Evolutionary conservation across 2,329 filamentous ascomycete species (phyloP), one percentile per base, ranked within the genome.

Genomic region (Ceratocystis lukuohia): DNA sequence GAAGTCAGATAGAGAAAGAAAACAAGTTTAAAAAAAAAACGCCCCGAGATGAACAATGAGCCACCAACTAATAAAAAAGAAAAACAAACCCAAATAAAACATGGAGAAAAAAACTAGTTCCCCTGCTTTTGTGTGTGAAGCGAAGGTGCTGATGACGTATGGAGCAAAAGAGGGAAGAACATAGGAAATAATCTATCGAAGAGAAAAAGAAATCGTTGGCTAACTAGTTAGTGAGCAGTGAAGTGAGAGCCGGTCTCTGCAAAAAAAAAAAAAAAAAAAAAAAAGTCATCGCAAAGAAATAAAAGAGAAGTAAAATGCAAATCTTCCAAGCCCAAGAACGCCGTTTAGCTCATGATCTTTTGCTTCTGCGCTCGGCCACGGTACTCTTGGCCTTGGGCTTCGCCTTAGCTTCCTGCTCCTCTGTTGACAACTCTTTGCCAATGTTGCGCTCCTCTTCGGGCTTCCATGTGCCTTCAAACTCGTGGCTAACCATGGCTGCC

Each of bases 401-500:
- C n/a, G 46, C 33, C 25, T 33, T 25, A 17, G 50, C 46, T 15
- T 28, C 20, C 6, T 50, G 63, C 63, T 66, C 59, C 20, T 48
- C 41, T 6, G 46, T 44, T 12, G 62, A 17, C 30, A 41, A 12
- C 44, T 44, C 69, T 69, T 81, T 79, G 71, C 87, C 87, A 71
- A 90, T 88, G 71, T 89, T 85, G 69, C 87, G 81, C 72, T 88
- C 83, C 70, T 76, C 82, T 72, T 89, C 86, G 28, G 88, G 87
- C 74, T 91, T 91, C 87, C 87, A 91, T 2, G 86, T 87, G 95
- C 93, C 94, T 80, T 96, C 90, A 75, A 99, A 99, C 66, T 91
- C 87, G 77, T 99, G 94, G 77, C 94, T 92, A 69, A 99, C 94
- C 79, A 96, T 97, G 1, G 94, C 94, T 90, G 96, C 93, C 0